Percentiles rank a stretch among this genome's conserved stretches.
Conservation (phyloP, 257 asterid species). For the Przewalskia tangutica region DNA sequence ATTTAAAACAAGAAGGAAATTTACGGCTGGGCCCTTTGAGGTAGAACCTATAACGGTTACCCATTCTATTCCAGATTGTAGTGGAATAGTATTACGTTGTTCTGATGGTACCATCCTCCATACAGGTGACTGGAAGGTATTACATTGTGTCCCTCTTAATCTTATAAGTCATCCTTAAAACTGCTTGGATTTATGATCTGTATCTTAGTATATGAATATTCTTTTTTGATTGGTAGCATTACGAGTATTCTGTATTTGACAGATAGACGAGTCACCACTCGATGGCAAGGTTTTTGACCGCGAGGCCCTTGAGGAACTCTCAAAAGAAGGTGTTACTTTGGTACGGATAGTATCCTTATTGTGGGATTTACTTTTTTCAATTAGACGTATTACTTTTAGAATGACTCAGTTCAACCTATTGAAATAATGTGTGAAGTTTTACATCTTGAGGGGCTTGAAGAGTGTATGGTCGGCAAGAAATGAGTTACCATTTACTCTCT, state of each 20-base stretch:
- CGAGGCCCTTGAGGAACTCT: slow-evolving; percentile 84
- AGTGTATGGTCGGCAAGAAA: background rate
- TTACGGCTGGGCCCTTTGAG: slow-evolving; percentile 96
- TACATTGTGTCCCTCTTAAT: background rate
- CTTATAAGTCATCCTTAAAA: background rate
- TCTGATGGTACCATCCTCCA: slow-evolving; percentile 97
- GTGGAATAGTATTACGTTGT: slow-evolving; percentile 95
- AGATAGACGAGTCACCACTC: slow-evolving; percentile 96
- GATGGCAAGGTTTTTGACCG: slow-evolving; percentile 94
- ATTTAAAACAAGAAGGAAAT: slow-evolving; percentile 69
- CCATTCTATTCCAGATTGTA: slow-evolving; percentile 98
- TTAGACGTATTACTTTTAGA: background rate
- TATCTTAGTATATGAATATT: background rate
- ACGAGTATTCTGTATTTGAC: slow-evolving; percentile 19
- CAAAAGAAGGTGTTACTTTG: slow-evolving; percentile 98
- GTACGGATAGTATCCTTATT: slow-evolving; percentile 33
- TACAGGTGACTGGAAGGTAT: slow-evolving; percentile 99
- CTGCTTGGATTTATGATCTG: slow-evolving; percentile 1
- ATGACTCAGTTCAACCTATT: background rate
- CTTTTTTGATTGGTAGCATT: slow-evolving; percentile 5
- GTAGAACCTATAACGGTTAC: slow-evolving; percentile 88
- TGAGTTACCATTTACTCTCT: background rate
- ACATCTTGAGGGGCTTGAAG: background rate
- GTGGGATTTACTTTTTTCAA: background rate
- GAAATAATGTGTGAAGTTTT: background rate